Evolutionary conservation across 176 grass and related monocot genomes (phyloP), one percentile per base, ranked within the genome.

Genomic region (Juncus inflexus): DNA sequence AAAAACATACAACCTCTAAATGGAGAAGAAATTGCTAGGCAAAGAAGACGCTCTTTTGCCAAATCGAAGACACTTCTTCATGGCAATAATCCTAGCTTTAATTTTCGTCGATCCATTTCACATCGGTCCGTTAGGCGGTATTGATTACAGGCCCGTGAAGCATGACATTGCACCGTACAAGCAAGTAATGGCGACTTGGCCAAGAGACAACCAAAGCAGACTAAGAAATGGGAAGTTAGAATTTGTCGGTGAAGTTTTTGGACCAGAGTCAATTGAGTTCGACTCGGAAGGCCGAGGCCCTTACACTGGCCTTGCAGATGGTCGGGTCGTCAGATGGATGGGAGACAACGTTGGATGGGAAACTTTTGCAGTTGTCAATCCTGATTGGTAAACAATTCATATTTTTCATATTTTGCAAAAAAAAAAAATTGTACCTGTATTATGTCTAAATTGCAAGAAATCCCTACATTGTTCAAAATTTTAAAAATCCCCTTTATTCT

Each of bases 221-320:
- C 81, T 95, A 28, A 67, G 87, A 66, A 72, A 67, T 39, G 91
- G 87, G 35, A 75, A 47, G 72, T 65, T 95, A 9, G 83, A 95
- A 81, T 95, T 95, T 77, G 81, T 77, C 35, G 58, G 65, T 54
- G 73, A 95, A 70, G 81, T 95, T 57, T 95, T 85, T 60, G 87
- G 91, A 41, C 91, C 91, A 6, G 91, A 95, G 78, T 95, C 91
- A 8, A 83, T 95, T 38, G 91, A 95, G 76, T 95, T 95, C 67
- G 91, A 95, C 57, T 11, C 2, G 5, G 38, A 82, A 1, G 91
- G 87, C 19, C 83, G 73, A 42, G 87, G 91, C 7, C 91, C 91
- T 2, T 90, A 95, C 36, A 76, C 91, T 4, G 91, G 91, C 10
- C 61, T 95, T 53, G 91, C 91, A 42, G 91, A 95, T 77, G 91